phyloP scores from a whole-genome alignment of 106 monocot species.

The Agapanthus africanus region DNA sequence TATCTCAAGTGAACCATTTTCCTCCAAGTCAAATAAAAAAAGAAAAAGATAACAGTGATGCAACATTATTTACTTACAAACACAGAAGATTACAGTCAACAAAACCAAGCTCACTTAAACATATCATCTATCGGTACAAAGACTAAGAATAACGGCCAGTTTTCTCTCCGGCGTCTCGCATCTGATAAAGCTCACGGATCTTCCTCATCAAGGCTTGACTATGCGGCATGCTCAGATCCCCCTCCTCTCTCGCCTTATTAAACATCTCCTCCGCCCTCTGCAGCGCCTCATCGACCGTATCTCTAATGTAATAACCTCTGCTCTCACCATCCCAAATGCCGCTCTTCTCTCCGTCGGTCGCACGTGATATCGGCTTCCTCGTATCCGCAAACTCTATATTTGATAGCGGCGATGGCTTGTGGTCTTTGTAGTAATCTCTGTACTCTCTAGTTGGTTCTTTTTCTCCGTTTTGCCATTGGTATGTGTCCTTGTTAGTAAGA shows the following conservation, averaged over 20 bases:
- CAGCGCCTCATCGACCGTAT: slow-evolving; percentile 41
- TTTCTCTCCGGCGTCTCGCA: too few species aligned
- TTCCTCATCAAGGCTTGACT: slow-evolving; percentile 24
- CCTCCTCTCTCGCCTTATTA: slow-evolving; percentile 24
- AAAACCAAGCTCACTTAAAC: too few species aligned
- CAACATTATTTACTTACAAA: too few species aligned
- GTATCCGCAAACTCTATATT: slow-evolving; percentile 50
- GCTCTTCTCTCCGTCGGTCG: slow-evolving; percentile 21
- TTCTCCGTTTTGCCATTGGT: neutral
- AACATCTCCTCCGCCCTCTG: slow-evolving; percentile 44
- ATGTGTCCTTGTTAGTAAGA: neutral
- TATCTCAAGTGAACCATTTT: too few species aligned
- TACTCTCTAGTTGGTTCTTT: slow-evolving; percentile 11
- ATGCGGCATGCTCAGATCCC: slow-evolving; percentile 43
- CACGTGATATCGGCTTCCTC: slow-evolving; percentile 36
- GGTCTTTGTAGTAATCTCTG: slow-evolving; percentile 38
- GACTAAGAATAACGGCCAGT: too few species aligned
- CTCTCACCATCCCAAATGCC: slow-evolving; percentile 6
- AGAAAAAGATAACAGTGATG: too few species aligned
- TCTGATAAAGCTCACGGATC: slow-evolving; percentile 10
- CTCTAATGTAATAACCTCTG: slow-evolving; percentile 13
- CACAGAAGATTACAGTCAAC: too few species aligned
- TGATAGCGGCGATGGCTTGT: slow-evolving; percentile 55
- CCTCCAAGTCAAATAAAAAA: too few species aligned
- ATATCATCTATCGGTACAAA: too few species aligned